A percentile compares a stretch with the other conserved stretches of the same genome.
Evolutionary conservation across 306 rosid genomes (phyloP).

Genomic region (Dryas drummondii): DNA sequence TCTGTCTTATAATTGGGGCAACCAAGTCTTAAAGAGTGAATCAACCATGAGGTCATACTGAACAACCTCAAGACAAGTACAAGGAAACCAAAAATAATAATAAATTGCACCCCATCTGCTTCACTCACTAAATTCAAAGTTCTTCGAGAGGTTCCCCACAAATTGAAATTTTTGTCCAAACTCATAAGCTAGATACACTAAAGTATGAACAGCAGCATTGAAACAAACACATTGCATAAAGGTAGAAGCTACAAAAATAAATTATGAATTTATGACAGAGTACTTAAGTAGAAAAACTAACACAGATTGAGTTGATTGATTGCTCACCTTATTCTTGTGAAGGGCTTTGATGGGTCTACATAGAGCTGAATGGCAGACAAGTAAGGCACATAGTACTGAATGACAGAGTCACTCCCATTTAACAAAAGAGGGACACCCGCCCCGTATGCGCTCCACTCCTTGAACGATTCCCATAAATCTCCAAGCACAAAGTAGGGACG

Average conservation of each 20-base stretch:
- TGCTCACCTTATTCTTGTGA: conserved; percentile 54
- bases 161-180: neutral
- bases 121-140: neutral
- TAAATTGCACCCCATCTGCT: neutral
- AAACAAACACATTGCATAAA: neutral
- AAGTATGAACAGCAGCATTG: neutral
- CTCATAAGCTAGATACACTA: neutral
- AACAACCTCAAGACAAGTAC: neutral
- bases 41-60: neutral
- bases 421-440: conserved; percentile 78
- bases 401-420: conserved; percentile 75
- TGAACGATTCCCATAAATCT: conserved; percentile 83
- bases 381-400: conserved; percentile 81
- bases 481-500: conserved; percentile 80
- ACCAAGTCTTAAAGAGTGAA: neutral
- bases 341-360: conserved; percentile 64
- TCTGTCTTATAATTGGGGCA: neutral
- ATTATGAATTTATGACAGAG: neutral
- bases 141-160: neutral
- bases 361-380: conserved; percentile 90
- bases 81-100: neutral
- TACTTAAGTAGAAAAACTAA: neutral
- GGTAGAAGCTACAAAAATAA: neutral
- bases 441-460: conserved; percentile 92
- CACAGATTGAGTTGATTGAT: neutral